Evolutionary conservation across 495 filamentous ascomycete species (phyloP), one percentile per base, ranked within the genome.

Genomic region (Aspergillus cavernicola): DNA sequence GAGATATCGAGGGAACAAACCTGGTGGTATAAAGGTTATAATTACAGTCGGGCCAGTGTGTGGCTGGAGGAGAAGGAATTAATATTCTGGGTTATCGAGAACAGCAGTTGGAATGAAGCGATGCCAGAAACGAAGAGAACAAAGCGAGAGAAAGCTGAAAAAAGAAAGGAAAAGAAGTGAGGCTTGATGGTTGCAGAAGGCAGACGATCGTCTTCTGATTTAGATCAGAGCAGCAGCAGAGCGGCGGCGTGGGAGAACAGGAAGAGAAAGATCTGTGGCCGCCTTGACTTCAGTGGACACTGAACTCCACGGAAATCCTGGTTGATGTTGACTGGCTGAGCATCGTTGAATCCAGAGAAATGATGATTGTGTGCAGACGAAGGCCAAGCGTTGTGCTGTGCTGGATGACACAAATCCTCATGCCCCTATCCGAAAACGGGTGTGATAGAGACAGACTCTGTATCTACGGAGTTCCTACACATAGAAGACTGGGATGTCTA

Each of bases 341-440:
- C 9, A 5, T n/a, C n/a, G n/a, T n/a, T n/a, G n/a, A n/a, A n/a
- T n/a, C n/a, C n/a, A n/a, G n/a, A n/a, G n/a, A 29, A 9, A 29
- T 4, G 26, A 22, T 40, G 19, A 19, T n/a, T n/a, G n/a, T 16
- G 9, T 2, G 37, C 5, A 40, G 10, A 20, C 20, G 37, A 22
- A 12, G 20, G 13, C 39, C 2, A 29, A 42, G 39, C n/a, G n/a
- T n/a, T n/a, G n/a, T n/a, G n/a, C n/a, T n/a, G n/a, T n/a, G n/a
- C n/a, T n/a, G n/a, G n/a, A n/a, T n/a, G n/a, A n/a, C n/a, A 33
- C 26, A 24, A 46, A 31, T 32, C 36, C 36, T 28, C n/a, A 50
- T 50, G 46, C 33, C 24, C 1, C 11, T 50, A 50, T 50, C 46
- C 46, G 46, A 50, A 38, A 50, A 39, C 46, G 23, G 46, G 22